Evolutionary conservation across 2,329 filamentous ascomycete genomes (phyloP).

Genomic region (Rutstroemia sp.): DNA sequence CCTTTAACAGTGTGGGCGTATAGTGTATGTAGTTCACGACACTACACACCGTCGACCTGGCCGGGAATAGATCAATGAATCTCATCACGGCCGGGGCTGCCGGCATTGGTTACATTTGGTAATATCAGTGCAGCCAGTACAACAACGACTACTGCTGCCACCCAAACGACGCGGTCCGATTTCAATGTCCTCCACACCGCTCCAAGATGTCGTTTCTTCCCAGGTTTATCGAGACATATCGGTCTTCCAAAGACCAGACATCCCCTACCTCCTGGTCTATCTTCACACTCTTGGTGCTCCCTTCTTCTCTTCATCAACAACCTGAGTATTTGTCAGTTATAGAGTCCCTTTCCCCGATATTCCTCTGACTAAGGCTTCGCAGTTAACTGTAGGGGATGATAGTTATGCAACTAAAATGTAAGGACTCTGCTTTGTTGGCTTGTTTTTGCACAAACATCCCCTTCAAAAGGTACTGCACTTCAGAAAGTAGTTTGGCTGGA

Average conservation of each 20-base stretch:
- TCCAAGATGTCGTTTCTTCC: background rate
- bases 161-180: background rate
- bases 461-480: too few species aligned
- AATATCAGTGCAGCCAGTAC: background rate
- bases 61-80: too few species aligned
- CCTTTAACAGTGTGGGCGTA: too few species aligned
- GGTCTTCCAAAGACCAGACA: slow-evolving; percentile 25
- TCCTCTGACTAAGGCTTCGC: background rate
- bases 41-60: too few species aligned
- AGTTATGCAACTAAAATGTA: background rate
- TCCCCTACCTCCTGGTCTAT: slow-evolving; percentile 21
- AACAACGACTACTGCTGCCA: background rate
- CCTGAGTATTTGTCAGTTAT: slow-evolving; percentile 27
- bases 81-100: too few species aligned
- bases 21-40: too few species aligned
- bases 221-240: background rate
- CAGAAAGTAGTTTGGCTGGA: too few species aligned
- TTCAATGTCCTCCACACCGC: background rate
- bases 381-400: background rate
- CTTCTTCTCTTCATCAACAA: slow-evolving; percentile 51
- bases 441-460: too few species aligned
- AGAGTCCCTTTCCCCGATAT: background rate
- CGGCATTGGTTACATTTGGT: too few species aligned
- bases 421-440: too few species aligned
- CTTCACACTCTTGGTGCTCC: slow-evolving; percentile 53